A percentile compares a stretch with the other conserved stretches of the same genome.
These are phyloP conservation scores for Apophysomyces ossiformis DNA, from an alignment of 371 early-diverging fungal genomes.

Conservation along the genomic window DNA sequence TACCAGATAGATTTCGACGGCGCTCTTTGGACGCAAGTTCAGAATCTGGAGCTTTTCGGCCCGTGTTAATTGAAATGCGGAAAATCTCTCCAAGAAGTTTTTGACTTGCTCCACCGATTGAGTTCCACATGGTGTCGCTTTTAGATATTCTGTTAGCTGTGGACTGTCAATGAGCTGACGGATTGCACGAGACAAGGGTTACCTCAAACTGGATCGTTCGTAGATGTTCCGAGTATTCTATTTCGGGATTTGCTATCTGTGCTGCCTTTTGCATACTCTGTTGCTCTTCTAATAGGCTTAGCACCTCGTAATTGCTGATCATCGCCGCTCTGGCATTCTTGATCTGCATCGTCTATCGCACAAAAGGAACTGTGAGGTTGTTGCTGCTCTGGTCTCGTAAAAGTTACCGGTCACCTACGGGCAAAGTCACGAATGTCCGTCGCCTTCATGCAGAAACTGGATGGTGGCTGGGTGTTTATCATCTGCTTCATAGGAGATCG, in stretches of 20 bases:
- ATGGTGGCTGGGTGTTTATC: too few species aligned
- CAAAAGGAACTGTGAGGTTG: too few species aligned
- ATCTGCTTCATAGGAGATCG: too few species aligned
- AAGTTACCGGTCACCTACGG: too few species aligned
- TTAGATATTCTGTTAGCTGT: constrained; percentile 56
- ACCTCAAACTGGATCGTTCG: constrained; percentile 68
- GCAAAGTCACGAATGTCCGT: too few species aligned
- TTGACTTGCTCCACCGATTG: constrained; percentile 56
- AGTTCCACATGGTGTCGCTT: constrained; percentile 49
- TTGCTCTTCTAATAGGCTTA: constrained; percentile 55
- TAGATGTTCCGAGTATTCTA: constrained; percentile 62
- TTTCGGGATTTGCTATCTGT: constrained; percentile 25
- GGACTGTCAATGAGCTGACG: background rate
- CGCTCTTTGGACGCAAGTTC: constrained; percentile 60
- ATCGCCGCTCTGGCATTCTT: constrained; percentile 57
- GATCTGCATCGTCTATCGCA: constrained; percentile 49
- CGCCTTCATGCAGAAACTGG: too few species aligned
- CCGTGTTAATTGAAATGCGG: constrained; percentile 53
- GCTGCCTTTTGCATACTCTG: constrained; percentile 44
- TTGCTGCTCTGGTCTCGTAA: too few species aligned
- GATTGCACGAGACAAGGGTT: constrained; percentile 10
- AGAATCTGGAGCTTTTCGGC: constrained; percentile 68
- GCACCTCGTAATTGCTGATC: constrained; percentile 68
- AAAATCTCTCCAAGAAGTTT: constrained; percentile 38
- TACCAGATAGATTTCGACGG: constrained; percentile 68